Evolutionary conservation across 2,329 filamentous ascomycete species (phyloP), one percentile per base, ranked within the genome.

Genomic region (Knufia petricola): DNA sequence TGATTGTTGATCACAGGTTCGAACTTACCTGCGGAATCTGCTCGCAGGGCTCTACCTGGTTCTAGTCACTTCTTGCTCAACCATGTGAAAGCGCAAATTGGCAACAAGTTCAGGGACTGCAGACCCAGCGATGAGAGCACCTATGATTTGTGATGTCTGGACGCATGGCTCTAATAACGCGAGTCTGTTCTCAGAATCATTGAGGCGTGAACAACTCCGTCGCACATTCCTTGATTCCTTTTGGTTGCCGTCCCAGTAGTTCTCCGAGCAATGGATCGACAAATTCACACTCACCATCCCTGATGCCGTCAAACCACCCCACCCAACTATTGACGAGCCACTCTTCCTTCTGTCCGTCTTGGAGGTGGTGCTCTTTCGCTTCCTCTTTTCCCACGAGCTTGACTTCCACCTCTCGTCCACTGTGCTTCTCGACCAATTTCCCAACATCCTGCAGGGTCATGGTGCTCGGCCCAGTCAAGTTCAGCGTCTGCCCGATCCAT

Each of bases 301-400:
- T 56, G 32, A 75, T 70, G 0, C 63, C 71, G 23, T 70, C 66
- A 67, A 69, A 75, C 1, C 70, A 68, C 1, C 70, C 70, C 15
- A 70, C 63, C 72, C 72, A 75, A n/a, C 54, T 56, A 39, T 54
- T 50, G 26, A 56, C 48, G 12, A 54, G 44, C 54, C 54, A 56
- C 28, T 45, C 41, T 26, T 45, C 41, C 26, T 34, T 45, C 15
- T 45, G 9, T 6, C 41, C 41, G 19, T 45, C 41, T 31, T 32
- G 70, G 68, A 4, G 60, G 57, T 28, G 64, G 19, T 30, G 23
- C 24, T 24, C 46, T 24, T 51, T 50, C n/a, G 54, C 54, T 40
- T 51, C 46, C 30, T 56, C 28, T 36, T 49, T 54, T 15, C 52
- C 52, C 10, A 56, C 54, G 19, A 54, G 43, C 17, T 51, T 40